Evolutionary conservation across 768 basidiomycete species (phyloP).

Genomic region (Podaxis carcinomalis): DNA sequence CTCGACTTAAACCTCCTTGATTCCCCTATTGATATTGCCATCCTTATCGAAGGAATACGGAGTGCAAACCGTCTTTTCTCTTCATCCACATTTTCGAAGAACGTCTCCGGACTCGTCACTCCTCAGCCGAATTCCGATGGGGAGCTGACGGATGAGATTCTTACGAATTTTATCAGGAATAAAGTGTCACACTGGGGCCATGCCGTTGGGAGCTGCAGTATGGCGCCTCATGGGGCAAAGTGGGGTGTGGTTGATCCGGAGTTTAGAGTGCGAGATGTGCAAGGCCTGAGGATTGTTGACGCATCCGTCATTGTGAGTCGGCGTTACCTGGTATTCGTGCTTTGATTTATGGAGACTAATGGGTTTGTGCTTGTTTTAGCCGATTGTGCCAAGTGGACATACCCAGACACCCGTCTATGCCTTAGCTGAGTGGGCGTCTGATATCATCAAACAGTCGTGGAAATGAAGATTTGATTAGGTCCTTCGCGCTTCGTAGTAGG

Average conservation of each 20-base stretch:
- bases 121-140: neutral
- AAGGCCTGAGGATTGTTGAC: constrained; percentile 7
- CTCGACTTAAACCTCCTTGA: constrained; percentile 8
- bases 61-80: neutral
- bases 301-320: constrained; percentile 2
- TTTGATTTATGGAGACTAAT: neutral
- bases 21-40: neutral
- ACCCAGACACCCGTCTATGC: neutral
- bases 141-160: neutral
- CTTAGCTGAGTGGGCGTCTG: constrained; percentile 6
- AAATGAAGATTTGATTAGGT: neutral
- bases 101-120: neutral
- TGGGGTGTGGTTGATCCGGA: constrained; percentile 9
- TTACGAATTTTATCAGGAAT: neutral
- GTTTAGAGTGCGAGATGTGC: neutral
- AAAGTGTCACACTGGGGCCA: neutral
- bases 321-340: neutral
- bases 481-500: too few relatives aligned
- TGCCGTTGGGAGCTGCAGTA: neutral
- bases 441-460: neutral
- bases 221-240: neutral
- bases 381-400: constrained; percentile 8
- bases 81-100: neutral
- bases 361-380: neutral
- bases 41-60: neutral